Conservation (phyloP, 2,329 filamentous ascomycete genomes). For the Penicillium sp. region DNA sequence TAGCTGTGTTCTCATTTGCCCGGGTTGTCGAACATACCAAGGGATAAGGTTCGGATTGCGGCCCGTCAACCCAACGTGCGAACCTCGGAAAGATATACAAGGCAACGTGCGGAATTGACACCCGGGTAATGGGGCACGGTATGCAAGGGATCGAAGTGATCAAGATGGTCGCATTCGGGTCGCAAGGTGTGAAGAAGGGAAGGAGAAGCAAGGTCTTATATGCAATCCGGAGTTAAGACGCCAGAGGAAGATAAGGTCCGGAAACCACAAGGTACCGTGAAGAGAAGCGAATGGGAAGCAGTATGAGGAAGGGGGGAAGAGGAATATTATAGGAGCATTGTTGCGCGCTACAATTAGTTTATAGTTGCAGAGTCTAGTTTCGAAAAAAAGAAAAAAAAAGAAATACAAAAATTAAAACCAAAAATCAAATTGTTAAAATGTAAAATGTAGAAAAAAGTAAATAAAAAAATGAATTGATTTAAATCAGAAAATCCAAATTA, state of each 20-base stretch:
- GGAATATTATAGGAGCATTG: conserved; percentile 19
- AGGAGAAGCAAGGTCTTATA: conserved; percentile 4
- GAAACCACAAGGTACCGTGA: not conserved
- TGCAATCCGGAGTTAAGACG: conserved; percentile 1
- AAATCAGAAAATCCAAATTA: not conserved
- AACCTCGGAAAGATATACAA: not conserved
- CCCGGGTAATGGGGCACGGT: conserved; percentile 3
- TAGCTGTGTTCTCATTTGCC: not conserved
- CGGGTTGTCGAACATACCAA: conserved; percentile 12
- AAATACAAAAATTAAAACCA: conserved; percentile 6
- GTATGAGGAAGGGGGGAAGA: conserved; percentile 3
- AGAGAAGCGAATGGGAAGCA: not conserved
- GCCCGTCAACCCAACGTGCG: conserved; percentile 22
- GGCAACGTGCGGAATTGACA: conserved; percentile 5
- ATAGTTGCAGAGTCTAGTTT: conserved; percentile 7
- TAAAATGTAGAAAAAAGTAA: not conserved
- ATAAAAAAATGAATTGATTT: conserved; percentile 1
- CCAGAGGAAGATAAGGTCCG: not conserved
- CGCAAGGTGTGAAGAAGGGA: not conserved
- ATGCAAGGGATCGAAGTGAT: conserved; percentile 10
- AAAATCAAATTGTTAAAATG: conserved; percentile 5
- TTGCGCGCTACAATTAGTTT: conserved; percentile 14
- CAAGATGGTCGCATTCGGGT: conserved; percentile 12
- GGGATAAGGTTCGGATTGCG: conserved; percentile 25
- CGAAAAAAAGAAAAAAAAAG: conserved; percentile 2